Evolutionary conservation across 2,329 filamentous ascomycete species (phyloP).

Genomic region (Thelonectria blattea): DNA sequence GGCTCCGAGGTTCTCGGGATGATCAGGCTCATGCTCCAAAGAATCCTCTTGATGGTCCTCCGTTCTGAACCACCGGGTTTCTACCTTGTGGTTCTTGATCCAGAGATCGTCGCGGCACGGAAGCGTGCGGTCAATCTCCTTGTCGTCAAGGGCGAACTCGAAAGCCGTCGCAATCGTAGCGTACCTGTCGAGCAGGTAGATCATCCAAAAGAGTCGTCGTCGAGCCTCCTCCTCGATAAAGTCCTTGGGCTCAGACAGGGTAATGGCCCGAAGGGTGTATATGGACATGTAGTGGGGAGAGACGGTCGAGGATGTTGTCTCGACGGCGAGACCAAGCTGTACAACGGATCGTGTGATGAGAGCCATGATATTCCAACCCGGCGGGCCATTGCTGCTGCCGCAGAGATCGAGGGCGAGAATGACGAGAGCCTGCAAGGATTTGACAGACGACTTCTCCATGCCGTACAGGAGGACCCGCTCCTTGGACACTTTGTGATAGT

Average conservation of each 20-base stretch:
- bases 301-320: conserved; percentile 78
- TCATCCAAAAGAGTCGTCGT: conserved; percentile 89
- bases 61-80: conserved; percentile 80
- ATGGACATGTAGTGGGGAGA: conserved; percentile 84
- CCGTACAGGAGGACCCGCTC: conserved; percentile 87
- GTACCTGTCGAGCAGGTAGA: conserved; percentile 88
- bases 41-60: conserved; percentile 50
- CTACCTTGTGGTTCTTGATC: conserved; percentile 80
- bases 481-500: conserved; percentile 83
- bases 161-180: conserved; percentile 91
- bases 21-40: conserved; percentile 68
- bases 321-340: conserved; percentile 83
- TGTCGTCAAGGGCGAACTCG: conserved; percentile 87
- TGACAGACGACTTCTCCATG: conserved; percentile 88
- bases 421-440: conserved; percentile 83
- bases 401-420: conserved; percentile 86
- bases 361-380: conserved; percentile 90
- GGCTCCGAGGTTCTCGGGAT: conserved; percentile 81
- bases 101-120: conserved; percentile 89
- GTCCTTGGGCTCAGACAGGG: conserved; percentile 80
- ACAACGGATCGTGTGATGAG: conserved; percentile 88
- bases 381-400: conserved; percentile 86
- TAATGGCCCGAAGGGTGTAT: conserved; percentile 85
- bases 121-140: conserved; percentile 84
- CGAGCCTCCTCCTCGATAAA: conserved; percentile 91